Evolutionary conservation across 176 grass and related monocot species (phyloP), one percentile per base, ranked within the genome.

Genomic region (Lolium rigidum): DNA sequence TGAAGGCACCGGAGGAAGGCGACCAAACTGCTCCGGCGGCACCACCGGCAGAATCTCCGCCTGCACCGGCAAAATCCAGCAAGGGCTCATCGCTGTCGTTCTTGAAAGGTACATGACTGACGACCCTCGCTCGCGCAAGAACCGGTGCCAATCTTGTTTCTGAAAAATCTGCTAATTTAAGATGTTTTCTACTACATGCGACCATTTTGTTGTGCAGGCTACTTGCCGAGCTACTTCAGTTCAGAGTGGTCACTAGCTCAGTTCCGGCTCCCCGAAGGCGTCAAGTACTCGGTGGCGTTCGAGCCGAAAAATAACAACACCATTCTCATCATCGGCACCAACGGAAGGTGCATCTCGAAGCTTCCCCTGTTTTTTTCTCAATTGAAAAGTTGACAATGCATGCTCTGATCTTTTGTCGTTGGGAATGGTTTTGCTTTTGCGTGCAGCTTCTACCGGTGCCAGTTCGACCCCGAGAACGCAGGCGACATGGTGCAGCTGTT

Each of bases 391-490:
- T 71, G 18, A 1, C 69, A 12, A 14, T 13, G 31, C 17, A 5
- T 7, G 16, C 15, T 14, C 9, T 70, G 11, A 48, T 0, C 2
- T 77, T 71, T 82, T 74, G 2, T 86, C 3, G 11, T 17, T 81
- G 4, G 0, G 0, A 73, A 48, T 82, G n/a, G 18, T 48, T 90
- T 17, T 3, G 35, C 47, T 9, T 39, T 15, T 39, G 24, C 22
- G 0, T 91, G 87, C 86, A 97, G 92, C 71, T 97, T 98, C 61
- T 91, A 93, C 86, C 81, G 95, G 44, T 98, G 95, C 54, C 79
- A 87, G n/a, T 98, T 95, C 7, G 91, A 98, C 77, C 87, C 89
- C 0, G 1, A 6, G 55, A 84, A 57, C 0, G 91, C 70, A 18
- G 93, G 93, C 8, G 91, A 98, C 28, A 98, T 95, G 95, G 68